These are phyloP conservation scores for Naganishia cerealis DNA, from an alignment of 1,284 basidiomycete genomes.

Conservation along the genomic window DNA sequence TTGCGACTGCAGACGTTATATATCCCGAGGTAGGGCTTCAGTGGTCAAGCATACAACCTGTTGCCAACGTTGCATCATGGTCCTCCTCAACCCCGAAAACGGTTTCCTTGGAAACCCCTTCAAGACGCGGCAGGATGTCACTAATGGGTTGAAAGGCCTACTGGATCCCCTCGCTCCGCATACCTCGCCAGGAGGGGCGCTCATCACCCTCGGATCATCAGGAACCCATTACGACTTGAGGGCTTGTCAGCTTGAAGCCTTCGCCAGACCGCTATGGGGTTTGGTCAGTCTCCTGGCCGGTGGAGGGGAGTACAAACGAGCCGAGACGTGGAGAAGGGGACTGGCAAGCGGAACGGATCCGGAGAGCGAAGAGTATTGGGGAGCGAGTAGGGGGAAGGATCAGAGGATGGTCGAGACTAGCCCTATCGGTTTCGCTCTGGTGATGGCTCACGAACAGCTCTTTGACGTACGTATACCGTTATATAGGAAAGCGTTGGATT, in stretches of 20 bases:
- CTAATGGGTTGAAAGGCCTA: constrained; percentile 60
- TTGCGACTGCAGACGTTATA: not conserved
- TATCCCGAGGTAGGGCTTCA: not conserved
- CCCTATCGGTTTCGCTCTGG: constrained; percentile 69
- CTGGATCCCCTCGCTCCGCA: constrained; percentile 68
- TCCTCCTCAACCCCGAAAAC: constrained; percentile 38
- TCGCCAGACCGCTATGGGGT: constrained; percentile 74
- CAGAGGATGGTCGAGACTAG: constrained; percentile 81
- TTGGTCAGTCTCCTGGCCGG: constrained; percentile 67
- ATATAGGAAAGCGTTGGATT: too few species aligned
- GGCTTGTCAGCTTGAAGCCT: constrained; percentile 73
- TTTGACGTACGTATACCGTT: constrained; percentile 57
- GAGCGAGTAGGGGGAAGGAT: constrained; percentile 69
- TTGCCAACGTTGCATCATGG: constrained; percentile 34
- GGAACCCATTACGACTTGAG: constrained; percentile 71
- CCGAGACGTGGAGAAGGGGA: constrained; percentile 65
- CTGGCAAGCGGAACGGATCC: constrained; percentile 69
- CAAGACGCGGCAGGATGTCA: constrained; percentile 62
- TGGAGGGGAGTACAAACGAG: constrained; percentile 48
- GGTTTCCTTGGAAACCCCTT: constrained; percentile 59
- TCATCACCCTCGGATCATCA: constrained; percentile 63
- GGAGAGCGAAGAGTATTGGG: constrained; percentile 69
- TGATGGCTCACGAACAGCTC: constrained; percentile 65
- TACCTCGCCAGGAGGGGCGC: constrained; percentile 70
- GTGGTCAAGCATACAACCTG: too few species aligned